Evolutionary conservation across 1,284 basidiomycete species (phyloP).

Genomic region (Taiwanofungus camphoratus): DNA sequence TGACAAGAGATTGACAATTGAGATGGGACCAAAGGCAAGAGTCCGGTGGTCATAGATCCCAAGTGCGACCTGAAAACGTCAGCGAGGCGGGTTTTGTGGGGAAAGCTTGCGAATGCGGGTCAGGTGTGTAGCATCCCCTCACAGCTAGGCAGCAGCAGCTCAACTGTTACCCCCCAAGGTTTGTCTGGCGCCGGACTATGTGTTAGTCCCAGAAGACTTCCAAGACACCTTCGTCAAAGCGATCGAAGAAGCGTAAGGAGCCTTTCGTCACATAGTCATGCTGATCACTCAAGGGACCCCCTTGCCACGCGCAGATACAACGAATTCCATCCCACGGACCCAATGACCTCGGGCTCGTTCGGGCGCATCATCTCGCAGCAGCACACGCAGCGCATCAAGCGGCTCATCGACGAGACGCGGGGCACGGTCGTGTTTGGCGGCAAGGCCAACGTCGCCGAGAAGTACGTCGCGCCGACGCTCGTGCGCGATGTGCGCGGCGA

Average conservation of each 20-base stretch:
- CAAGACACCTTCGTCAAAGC: conserved; percentile 61
- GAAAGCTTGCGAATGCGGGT: conserved; percentile 72
- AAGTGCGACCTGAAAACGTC: conserved; percentile 53
- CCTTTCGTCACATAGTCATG: conserved; percentile 4
- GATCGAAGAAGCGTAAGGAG: conserved; percentile 51
- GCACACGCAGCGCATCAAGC: conserved; percentile 60
- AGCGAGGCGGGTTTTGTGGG: conserved; percentile 71
- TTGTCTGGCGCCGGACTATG: conserved; percentile 74
- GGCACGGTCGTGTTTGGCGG: conserved; percentile 74
- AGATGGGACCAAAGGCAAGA: conserved; percentile 79
- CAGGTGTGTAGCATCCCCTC: conserved; percentile 40
- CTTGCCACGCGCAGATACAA: conserved; percentile 42
- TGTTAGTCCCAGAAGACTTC: conserved; percentile 60
- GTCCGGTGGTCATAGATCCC: conserved; percentile 76
- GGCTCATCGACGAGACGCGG: conserved; percentile 60
- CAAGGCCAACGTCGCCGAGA: conserved; percentile 48
- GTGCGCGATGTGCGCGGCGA: conserved; percentile 56
- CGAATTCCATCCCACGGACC: conserved; percentile 48
- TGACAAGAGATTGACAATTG: too few species aligned
- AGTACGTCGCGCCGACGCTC: conserved; percentile 65
- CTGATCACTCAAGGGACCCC: background rate
- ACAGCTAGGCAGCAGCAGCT: background rate
- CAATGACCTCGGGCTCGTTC: conserved; percentile 38
- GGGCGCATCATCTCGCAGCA: conserved; percentile 43
- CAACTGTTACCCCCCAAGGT: conserved; percentile 20